Evolutionary conservation across 345 rosid species (phyloP).

Genomic region (Jatropha curcas): DNA sequence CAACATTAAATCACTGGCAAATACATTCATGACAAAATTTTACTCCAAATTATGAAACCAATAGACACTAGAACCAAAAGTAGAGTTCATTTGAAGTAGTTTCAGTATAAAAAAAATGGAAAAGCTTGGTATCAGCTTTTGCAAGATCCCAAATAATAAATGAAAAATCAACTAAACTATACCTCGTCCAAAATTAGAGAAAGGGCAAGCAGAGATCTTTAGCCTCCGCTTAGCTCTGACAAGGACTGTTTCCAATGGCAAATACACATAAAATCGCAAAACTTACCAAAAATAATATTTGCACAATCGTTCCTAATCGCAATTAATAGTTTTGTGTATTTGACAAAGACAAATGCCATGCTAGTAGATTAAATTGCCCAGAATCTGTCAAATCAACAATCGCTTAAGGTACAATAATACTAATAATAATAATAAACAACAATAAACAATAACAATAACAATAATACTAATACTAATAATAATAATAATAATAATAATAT

Average conservation of each 20-base stretch:
- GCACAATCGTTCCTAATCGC: too few relatives aligned
- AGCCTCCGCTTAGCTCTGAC: slow-evolving; percentile 95
- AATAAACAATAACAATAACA: too few relatives aligned
- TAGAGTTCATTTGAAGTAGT: background rate
- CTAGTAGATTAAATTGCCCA: too few relatives aligned
- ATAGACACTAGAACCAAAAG: background rate
- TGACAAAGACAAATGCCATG: too few relatives aligned
- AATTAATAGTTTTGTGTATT: too few relatives aligned
- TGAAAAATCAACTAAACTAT: slow-evolving; percentile 15
- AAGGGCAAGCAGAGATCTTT: slow-evolving; percentile 89
- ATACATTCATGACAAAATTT: background rate
- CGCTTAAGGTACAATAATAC: too few relatives aligned
- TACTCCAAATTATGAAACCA: background rate
- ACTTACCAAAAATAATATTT: too few relatives aligned
- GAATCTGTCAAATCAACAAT: too few relatives aligned
- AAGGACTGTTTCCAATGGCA: slow-evolving; percentile 98
- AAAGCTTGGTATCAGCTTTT: background rate
- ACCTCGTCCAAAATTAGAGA: slow-evolving; percentile 96
- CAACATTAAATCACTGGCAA: slow-evolving; percentile 14
- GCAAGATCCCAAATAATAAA: background rate
- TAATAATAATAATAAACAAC: too few relatives aligned
- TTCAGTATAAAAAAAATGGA: background rate
- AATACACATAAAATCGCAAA: too few relatives aligned
- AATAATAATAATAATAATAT: too few relatives aligned
- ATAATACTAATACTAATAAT: too few relatives aligned